Base-by-base conservation (phyloP, 2,329 filamentous ascomycete genomes). In the Mollisiaceae sp. region DNA sequence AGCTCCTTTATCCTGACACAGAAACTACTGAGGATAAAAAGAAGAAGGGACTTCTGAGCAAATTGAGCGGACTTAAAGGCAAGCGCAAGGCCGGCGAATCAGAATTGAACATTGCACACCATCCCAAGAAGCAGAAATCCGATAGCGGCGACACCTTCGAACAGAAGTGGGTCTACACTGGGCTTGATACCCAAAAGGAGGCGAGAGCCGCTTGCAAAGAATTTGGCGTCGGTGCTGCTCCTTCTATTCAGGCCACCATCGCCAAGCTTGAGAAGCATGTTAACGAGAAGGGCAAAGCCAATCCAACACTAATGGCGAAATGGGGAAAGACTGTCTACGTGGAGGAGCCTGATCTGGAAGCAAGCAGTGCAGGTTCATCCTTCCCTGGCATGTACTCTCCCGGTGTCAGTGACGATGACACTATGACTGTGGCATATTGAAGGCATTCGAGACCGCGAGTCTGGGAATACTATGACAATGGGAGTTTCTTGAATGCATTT, bases 131-230 rank as follows among this genome's bases (percentile, higher is more conserved):
- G 50, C 50, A 41, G 27, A 67, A 67, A 35, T 57, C 54, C 5
- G 63, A 60, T 38, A 41, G 32, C 22, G n/a, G 35, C 14, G 27
- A 32, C 60, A 62, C 18, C 27, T 35, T 45, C 43, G 60, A 45
- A 22, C 22, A 20, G 24, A 65, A 61, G 32, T 71, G 69, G 69
- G 43, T 59, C n/a, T 71, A 71, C 36, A 65, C 61, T 35, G 61
- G 67, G 20, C 38, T 35, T 1, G 62, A 64, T 24, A 66, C 59
- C 6, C 63, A 65, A 22, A 70, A 69, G 38, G 67, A 67, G 22
- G 62, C 67, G 14, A 66, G 64, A 24, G 60, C 62, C 36, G 69
- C 65, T 8, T 68, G 66, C 50, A 69, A 71, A 58, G 69, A 71
- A 32, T 69, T 70, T 57, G 66, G 66, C 12, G 65, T 71, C 43